Percentiles rank a stretch among this genome's conserved stretches.
phyloP scores from a whole-genome alignment of 148 eudicot genomes.

The Fagopyrum esculentum region DNA sequence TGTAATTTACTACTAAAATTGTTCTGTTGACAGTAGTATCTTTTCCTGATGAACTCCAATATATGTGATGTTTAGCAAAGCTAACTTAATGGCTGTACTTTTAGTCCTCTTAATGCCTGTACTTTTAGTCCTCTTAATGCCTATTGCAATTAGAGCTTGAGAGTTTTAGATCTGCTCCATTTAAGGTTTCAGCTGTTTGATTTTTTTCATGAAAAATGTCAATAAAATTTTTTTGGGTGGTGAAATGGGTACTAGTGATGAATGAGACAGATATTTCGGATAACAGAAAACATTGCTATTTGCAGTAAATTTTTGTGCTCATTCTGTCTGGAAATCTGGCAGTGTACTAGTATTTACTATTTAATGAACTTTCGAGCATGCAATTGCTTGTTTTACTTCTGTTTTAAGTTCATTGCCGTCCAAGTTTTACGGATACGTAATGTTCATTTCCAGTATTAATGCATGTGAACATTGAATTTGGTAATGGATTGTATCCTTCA shows the following conservation, averaged over 20 bases:
- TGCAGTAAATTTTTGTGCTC: background rate
- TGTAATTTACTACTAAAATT: background rate
- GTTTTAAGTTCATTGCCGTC: background rate
- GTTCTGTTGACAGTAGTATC: background rate
- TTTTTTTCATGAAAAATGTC: slow-evolving; percentile 1
- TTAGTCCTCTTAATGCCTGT: background rate
- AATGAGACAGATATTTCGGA: background rate
- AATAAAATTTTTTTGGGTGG: background rate
- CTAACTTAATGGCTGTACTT: background rate
- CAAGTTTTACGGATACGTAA: background rate
- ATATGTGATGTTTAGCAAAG: background rate
- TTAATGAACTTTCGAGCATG: slow-evolving; percentile 1
- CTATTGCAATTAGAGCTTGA: background rate
- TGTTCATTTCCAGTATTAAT: background rate
- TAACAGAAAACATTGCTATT: background rate
- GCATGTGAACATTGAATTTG: background rate
- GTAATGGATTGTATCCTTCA: background rate
- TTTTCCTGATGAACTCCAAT: background rate
- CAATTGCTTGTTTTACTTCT: background rate
- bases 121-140: background rate
- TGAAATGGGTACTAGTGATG: background rate
- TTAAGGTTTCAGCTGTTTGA: background rate
- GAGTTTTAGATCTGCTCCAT: background rate
- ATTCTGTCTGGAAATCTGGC: background rate
- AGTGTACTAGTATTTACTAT: background rate